Base-by-base conservation (phyloP, 306 rosid species). In the Cucurbita pepo region DNA sequence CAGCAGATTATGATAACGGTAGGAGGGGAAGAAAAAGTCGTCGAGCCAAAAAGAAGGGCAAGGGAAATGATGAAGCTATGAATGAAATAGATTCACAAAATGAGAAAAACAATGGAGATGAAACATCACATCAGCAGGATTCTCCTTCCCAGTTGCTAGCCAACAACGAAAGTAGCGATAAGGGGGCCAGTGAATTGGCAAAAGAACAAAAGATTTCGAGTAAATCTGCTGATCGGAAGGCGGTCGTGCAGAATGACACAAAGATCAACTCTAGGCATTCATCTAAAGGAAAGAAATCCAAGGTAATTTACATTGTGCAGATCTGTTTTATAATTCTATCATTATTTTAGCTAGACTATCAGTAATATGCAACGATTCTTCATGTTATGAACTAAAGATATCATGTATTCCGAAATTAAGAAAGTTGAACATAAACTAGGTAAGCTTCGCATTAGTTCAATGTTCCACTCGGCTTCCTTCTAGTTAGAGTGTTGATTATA, bases 211-310 rank as follows among this genome's bases (percentile, higher is more conserved):
- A 84, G 80, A 48, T 59, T 82, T 77, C 85, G 4, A 79, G 76
- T 62, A 78, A 86, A 80, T 61, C 78, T 0, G 78, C 71, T 70
- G 83, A 87, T 75, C 81, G 77, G 77, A 86, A 79, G 75, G 94
- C 81, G 76, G 38, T 22, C 4, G 75, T 69, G 41, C 89, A 86
- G 86, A 80, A 78, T 30, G 86, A 86, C 45, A 72, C 79, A 53
- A 82, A 69, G 77, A 14, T 73, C 76, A 86, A 81, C 70, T 76
- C 86, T 22, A 89, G 85, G 81, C 40, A 21, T 73, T 85, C 86
- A 57, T 81, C 88, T 72, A 89, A 78, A 81, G 90, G 91, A 77
- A 89, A 81, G 86, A 91, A 88, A 63, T 57, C 92, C 7, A 95
- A 86, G 97, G 99, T 95, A 85, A 78, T 22, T 34, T 8, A 58